Evolutionary conservation across 1,284 basidiomycete species (phyloP), one percentile per base, ranked within the genome.

Genomic region (Mycena sp.): DNA sequence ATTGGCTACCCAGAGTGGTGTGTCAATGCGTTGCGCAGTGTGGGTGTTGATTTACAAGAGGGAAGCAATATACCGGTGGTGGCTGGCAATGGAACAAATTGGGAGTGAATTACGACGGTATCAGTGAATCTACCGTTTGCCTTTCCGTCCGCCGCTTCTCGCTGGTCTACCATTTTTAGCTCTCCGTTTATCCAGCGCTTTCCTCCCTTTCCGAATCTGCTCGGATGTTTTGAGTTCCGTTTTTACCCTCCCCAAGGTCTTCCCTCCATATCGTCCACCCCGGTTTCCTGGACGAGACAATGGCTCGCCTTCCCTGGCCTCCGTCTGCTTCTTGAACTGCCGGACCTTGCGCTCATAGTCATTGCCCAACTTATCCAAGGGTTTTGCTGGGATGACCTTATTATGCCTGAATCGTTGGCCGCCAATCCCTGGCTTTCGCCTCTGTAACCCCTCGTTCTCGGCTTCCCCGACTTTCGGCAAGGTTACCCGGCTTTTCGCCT

Each of bases 391-490:
- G 0, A 75, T 76, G 25, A 83, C 76, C 70, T 86, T 86, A 70
- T 84, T 87, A 75, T 95, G 92, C 71, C 85, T 87, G 80, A 88
- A 94, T 67, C 83, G 83, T 70, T 81, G 81, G 52, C 85, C 84
- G 14, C 84, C 83, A 21, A 72, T 68, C 16, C 76, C 74, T 19
- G 64, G 64, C 23, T 74, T 76, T 38, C 73, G 69, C 9, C 78
- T 70, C 26, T 68, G 72, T 25, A 74, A 71, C 28, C 74, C 73
- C 44, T 84, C 84, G 51, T 79, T 77, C 75, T 96, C 94, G 3
- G 79, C 81, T 74, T 98, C 95, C 16, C 96, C 96, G 11, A 94
- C 85, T 64, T 86, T 87, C 1, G 95, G 96, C 45, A 98, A 76
- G 66, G 82, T 84, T 9, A 88, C 78, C 32, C 86, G 87, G 59